These are phyloP conservation scores for Biscogniauxia marginata DNA, from an alignment of 2,329 filamentous ascomycete genomes.

Conservation along the genomic window DNA sequence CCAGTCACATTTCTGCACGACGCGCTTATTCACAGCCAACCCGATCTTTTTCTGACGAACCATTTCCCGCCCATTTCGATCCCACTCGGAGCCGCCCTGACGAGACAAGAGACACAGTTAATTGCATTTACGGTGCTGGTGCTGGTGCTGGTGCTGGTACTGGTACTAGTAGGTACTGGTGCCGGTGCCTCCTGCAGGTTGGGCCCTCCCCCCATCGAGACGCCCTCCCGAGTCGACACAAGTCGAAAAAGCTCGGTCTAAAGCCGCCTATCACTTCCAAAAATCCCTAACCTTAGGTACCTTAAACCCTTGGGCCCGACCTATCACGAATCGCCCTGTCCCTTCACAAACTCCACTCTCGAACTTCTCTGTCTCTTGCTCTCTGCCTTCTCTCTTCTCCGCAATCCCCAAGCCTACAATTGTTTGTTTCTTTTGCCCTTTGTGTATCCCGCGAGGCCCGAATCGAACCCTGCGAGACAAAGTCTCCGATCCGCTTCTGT, in stretches of 20 bases:
- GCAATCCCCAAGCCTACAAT: slow-evolving; percentile 8
- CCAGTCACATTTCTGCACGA: slow-evolving; percentile 19
- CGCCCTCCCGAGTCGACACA: no score
- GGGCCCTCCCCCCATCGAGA: no score
- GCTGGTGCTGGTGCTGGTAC: no score
- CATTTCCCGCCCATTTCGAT: background rate
- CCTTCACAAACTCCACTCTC: background rate
- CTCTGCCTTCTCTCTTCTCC: background rate
- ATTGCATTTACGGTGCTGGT: no score
- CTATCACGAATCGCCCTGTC: background rate
- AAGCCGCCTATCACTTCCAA: background rate
- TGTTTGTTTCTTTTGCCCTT: slow-evolving; percentile 19
- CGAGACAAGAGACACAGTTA: no score
- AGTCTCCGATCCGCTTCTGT: background rate
- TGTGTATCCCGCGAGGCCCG: slow-evolving; percentile 1
- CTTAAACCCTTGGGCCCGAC: background rate
- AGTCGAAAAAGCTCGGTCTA: no score
- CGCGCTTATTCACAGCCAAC: slow-evolving; percentile 21
- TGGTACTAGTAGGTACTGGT: no score
- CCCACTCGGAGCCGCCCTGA: background rate
- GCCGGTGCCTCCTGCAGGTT: no score
- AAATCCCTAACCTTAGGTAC: background rate
- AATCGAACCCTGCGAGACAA: background rate
- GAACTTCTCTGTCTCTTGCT: background rate
- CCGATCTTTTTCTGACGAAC: slow-evolving; percentile 10